Percentiles rank a stretch among this genome's conserved stretches.
phyloP scores from a whole-genome alignment of 1,284 basidiomycete species.

The Leccinum variabile region DNA sequence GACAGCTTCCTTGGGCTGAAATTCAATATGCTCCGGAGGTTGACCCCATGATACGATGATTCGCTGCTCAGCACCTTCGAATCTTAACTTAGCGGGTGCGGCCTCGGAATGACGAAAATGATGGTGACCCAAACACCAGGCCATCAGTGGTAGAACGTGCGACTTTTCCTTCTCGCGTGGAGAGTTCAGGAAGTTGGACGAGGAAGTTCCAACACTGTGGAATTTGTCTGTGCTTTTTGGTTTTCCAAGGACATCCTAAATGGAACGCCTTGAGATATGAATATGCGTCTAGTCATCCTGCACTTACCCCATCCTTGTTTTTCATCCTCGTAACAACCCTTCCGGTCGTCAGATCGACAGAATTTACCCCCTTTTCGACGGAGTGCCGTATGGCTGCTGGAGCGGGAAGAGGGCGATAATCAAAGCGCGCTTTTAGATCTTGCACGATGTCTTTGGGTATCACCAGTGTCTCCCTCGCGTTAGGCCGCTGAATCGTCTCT shows the following conservation, averaged over 20 bases:
- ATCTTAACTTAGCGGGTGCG: constrained; percentile 19
- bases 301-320: constrained; percentile 27
- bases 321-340: constrained; percentile 24
- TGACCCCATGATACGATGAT: constrained; percentile 18
- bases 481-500: neutral
- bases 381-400: constrained; percentile 14
- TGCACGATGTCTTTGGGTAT: constrained; percentile 27
- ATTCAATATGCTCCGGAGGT: constrained; percentile 12
- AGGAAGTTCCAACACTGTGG: constrained; percentile 33
- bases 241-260: constrained; percentile 9
- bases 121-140: constrained; percentile 30
- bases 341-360: constrained; percentile 15
- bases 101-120: constrained; percentile 16
- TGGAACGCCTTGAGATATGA: constrained; percentile 5
- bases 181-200: constrained; percentile 28
- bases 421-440: constrained; percentile 10
- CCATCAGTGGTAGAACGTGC: constrained; percentile 22
- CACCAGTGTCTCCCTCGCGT: constrained; percentile 1
- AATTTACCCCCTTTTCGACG: neutral
- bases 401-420: neutral
- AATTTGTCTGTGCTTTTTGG: neutral
- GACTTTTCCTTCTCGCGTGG: constrained; percentile 8
- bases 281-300: neutral
- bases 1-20: constrained; percentile 24
- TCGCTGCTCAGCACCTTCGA: constrained; percentile 10